Evolutionary conservation across 75 land plant genomes (phyloP), one percentile per base, ranked within the genome.

Genomic region (Chamaecyparis obtusa): DNA sequence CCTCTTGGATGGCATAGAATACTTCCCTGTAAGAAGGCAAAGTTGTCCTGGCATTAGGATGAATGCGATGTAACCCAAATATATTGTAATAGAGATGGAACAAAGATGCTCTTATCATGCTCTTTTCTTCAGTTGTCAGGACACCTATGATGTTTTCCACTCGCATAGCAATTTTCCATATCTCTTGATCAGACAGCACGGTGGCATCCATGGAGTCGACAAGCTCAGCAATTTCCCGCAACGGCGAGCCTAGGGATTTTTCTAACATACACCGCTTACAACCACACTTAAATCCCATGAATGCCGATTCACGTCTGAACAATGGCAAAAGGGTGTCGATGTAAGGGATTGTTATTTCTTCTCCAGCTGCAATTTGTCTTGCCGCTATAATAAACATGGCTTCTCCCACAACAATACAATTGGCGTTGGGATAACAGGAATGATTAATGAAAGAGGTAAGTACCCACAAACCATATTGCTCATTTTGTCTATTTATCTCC

Each of bases 291-390:
- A 84, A 88, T 27, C 86, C 88, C 56, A 6, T 44, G 0, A 33
- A 76, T 86, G 9, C 83, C 9, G 67, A 9, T 16, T 87, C 64
- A 3, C 88, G 56, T 24, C 36, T 19, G 15, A 30, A 10, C 46
- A 72, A 83, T 10, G 88, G 85, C 2, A 21, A 5, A 43, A 83
- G 39, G 46, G 21, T 32, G 37, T 84, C 87, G 44, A 41, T 41
- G 86, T 88, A 88, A 24, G 88, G 64, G n/a, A 88, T 44, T 39
- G 49, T 69, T 16, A 88, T 88, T 44, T 88, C 88, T 43, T 88
- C 88, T 39, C 64, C 86, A 37, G 7, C 39, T 3, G 5, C 11
- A 32, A 88, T 88, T 33, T 64, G 9, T 16, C 24, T 44, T 39
- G 54, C 37, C 2, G 88, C 88, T 27, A 57, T 24, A 71, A 88